Evolutionary conservation across 2,329 filamentous ascomycete species (phyloP), one percentile per base, ranked within the genome.

Genomic region (Penicillium frequentans): DNA sequence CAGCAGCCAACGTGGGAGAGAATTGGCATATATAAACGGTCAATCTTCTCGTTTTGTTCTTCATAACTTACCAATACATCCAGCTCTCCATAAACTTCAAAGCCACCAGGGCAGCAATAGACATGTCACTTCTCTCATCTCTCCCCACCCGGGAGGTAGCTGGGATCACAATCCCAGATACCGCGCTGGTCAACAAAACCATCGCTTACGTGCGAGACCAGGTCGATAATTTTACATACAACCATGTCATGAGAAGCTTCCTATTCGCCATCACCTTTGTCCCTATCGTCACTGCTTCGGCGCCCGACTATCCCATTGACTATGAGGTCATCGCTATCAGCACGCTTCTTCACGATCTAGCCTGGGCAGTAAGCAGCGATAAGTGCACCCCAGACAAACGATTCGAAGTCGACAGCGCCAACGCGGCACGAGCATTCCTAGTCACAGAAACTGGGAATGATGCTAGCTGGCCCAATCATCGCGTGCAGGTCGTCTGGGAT

Each of bases 371-470:
- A 10, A 73, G 66, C 2, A 67, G 69, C 14, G 62, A 68, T 31
- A 54, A 77, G 9, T 58, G 80, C 16, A 78, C 75, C 39, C 47
- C 62, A 1, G 78, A 82, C 65, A 78, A 77, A 27, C 74, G 79
- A 9, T 83, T 83, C 64, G 80, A 83, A 58, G 77, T 82, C 24
- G 80, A 83, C 62, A 76, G 80, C 14, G 80, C 79, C 9, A 74
- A 78, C 53, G 76, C 73, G 2, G 77, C 80, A 1, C 66, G 76
- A 0, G 65, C 73, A 0, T 81, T 81, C 55, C 52, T 81, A 47
- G 54, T 52, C 33, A 51, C 42, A 42, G 49, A 72, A 52, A 29
- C 26, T 29, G 8, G 13, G n/a, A 21, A 29, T 31, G 26, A 29
- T 11, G 49, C 45, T 6, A 54, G 55, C n/a, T 54, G 61, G 6